Evolutionary conservation across 75 land plant species (phyloP).

Genomic region (Sequoiadendron giganteum): DNA sequence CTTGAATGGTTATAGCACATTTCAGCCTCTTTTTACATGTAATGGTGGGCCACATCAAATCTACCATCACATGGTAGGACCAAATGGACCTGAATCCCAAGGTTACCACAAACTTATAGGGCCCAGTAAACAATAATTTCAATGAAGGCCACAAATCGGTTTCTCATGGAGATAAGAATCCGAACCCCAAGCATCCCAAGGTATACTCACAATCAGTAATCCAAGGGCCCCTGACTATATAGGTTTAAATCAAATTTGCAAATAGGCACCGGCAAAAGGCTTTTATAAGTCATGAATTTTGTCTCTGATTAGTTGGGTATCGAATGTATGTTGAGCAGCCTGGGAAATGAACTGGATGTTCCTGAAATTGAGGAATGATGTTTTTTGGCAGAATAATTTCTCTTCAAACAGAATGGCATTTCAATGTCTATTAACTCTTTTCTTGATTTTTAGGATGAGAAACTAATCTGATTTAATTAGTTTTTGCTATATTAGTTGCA

Average conservation of each 20-base stretch:
- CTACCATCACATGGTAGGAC: no score
- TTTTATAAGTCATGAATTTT: no score
- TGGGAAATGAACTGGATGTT: not conserved
- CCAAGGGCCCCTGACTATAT: not conserved
- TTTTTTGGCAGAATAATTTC: not conserved
- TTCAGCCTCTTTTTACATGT: no score
- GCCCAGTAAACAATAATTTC: no score
- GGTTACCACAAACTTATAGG: no score
- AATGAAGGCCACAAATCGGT: no score
- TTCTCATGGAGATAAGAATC: no score
- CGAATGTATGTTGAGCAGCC: not conserved
- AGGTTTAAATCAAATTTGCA: not conserved
- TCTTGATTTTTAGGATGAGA: not conserved
- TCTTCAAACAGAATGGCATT: not conserved
- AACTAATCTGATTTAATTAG: not conserved
- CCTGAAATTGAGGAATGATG: not conserved
- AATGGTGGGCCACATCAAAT: no score
- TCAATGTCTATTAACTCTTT: not conserved
- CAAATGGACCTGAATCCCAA: no score
- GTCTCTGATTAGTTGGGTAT: no score
- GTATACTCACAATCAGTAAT: not conserved
- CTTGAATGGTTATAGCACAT: no score
- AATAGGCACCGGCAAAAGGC: not conserved
- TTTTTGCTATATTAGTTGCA: not conserved
- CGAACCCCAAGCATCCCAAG: not conserved